Base-by-base conservation (phyloP, 164 flowering plant species). In the Saururus chinensis region DNA sequence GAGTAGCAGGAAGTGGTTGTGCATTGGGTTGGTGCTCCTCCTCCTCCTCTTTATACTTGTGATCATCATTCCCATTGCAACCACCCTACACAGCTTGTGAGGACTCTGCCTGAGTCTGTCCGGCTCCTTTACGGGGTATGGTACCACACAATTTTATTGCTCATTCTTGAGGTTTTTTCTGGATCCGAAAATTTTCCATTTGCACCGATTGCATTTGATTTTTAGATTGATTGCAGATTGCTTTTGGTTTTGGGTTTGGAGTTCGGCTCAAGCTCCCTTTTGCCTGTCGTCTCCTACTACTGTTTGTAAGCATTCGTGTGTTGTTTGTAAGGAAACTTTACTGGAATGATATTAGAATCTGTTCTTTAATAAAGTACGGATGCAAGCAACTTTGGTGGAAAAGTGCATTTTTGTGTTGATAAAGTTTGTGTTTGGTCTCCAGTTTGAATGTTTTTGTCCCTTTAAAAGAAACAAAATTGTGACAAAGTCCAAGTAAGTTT, bases 11-110 rank as follows among this genome's bases (percentile, higher is more conserved):
- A 71, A 71, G 51, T 74, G 77, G 62, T 73, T 83, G 83, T 84
- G 87, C 57, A 58, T 86, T 26, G 93, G 84, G 5, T 9, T 85
- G 45, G 71, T 89, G 4, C 65, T 85, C 52, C 74, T 87, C 22
- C 74, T 87, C 22, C 73, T 89, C n/a, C 23, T 84, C 22, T 58
- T 87, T 54, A 73, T 89, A 52, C 75, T 89, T 24, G 70, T 87
- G 17, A 56, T 86, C 9, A 60, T 89, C 53, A 71, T 89, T 60
- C 85, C 96, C 21, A 74, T 87, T 63, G 77, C 76, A 13, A 76
- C 87, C 40, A 84, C 84, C 56, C 75, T 89, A 9, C 21, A 16
- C 56, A 22, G 24, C 56, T 63, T 59, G 17, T 63, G 52, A 40
- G 20, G 52, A 16, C 21, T 59, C 19, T 21, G 48, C 37, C 41